These are phyloP conservation scores for Takashimella koratensis DNA, from an alignment of 1,284 basidiomycete genomes.

Conservation along the genomic window DNA sequence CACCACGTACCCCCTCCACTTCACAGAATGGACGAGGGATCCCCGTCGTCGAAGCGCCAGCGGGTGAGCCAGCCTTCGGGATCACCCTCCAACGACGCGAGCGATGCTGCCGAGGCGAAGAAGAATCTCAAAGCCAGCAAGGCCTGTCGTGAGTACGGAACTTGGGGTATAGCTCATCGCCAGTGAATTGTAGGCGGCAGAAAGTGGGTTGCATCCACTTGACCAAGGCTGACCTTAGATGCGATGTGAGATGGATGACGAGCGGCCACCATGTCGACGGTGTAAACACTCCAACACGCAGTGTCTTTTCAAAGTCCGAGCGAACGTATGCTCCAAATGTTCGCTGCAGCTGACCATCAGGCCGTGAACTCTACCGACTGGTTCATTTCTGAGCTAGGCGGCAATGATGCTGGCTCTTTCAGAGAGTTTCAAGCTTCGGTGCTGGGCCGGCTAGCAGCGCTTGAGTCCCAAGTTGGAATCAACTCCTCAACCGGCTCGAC, in stretches of 20 bases:
- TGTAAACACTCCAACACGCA: not conserved
- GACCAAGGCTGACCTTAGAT: not conserved
- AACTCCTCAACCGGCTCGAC: no score
- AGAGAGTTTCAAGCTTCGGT: conserved; percentile 1
- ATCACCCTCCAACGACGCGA: not conserved
- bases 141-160: not conserved
- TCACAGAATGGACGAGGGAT: no score
- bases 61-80: not conserved
- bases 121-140: not conserved
- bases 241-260: conserved; percentile 4
- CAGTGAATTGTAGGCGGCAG: conserved; percentile 4
- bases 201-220: not conserved
- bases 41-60: not conserved
- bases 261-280: conserved; percentile 2
- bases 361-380: conserved; percentile 2
- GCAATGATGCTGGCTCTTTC: not conserved
- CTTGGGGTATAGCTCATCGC: no score
- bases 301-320: conserved; percentile 7
- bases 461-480: conserved; percentile 6
- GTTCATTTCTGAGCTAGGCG: conserved; percentile 1
- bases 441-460: not conserved
- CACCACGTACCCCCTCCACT: no score
- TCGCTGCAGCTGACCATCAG: not conserved
- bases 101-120: not conserved
- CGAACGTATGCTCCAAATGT: conserved; percentile 2